Conservation (phyloP, 164 flowering plant genomes). For the Tetrastigma voinierianum region DNA sequence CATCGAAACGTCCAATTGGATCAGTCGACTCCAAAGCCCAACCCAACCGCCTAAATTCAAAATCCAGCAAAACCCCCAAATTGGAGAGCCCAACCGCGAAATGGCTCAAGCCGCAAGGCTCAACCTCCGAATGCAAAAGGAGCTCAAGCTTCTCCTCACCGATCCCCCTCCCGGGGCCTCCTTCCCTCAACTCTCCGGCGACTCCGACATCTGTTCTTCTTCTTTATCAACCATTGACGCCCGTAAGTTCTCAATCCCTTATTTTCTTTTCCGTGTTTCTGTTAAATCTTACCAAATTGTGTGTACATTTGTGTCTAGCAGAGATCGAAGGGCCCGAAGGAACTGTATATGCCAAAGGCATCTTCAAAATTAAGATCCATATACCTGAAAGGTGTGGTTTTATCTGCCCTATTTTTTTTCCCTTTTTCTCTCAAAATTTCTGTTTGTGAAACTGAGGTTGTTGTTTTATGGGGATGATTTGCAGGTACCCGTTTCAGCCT, state of each 20-base stretch:
- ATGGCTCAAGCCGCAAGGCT: conserved; percentile 89
- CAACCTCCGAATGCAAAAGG: conserved; percentile 81
- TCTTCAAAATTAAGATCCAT: conserved; percentile 66
- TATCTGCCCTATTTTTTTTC: background rate
- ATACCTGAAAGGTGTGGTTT: conserved; percentile 72
- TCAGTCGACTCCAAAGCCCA: too few species aligned
- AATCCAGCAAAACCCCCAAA: background rate
- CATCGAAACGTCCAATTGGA: too few species aligned
- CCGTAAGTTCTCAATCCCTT: conserved; percentile 28
- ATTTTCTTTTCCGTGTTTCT: background rate
- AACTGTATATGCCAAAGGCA: conserved; percentile 65
- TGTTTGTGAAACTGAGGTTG: background rate
- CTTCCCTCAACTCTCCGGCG: conserved; percentile 51
- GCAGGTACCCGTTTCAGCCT: conserved; percentile 91
- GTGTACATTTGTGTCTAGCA: conserved; percentile 11
- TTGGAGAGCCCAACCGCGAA: background rate
- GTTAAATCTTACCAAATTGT: background rate
- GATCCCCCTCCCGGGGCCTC: conserved; percentile 84
- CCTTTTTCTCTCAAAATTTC: conserved; percentile 3
- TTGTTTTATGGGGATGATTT: background rate
- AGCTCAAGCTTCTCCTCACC: conserved; percentile 71
- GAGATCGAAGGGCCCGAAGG: conserved; percentile 82
- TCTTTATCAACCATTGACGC: conserved; percentile 56
- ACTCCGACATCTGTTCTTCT: conserved; percentile 18
- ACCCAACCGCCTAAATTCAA: background rate